phyloP scores from a whole-genome alignment of 257 asterid species.

The Nicotiana otophora region DNA sequence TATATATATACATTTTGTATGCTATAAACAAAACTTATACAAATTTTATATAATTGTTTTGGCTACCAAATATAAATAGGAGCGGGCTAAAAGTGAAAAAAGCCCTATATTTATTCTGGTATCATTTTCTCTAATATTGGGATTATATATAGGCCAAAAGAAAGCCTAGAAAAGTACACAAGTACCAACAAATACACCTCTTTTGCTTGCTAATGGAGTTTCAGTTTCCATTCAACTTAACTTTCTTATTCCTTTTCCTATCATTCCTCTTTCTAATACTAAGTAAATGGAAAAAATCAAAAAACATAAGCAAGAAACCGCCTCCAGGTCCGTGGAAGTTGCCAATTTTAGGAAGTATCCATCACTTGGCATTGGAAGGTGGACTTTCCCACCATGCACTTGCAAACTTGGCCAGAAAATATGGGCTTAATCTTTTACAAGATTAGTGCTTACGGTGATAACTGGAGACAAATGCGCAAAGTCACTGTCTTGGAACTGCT shows the following conservation, averaged over 20 bases:
- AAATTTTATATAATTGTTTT: too few relatives aligned
- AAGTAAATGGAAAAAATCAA: not conserved
- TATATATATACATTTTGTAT: too few relatives aligned
- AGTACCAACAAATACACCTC: not conserved
- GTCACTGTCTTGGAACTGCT: conserved; percentile 32
- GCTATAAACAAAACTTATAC: too few relatives aligned
- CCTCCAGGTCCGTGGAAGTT: not conserved
- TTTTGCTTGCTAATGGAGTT: not conserved
- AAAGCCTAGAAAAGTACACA: not conserved
- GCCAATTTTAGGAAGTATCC: conserved; percentile 31
- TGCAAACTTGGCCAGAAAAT: conserved; percentile 10
- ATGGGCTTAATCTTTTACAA: conserved; percentile 32
- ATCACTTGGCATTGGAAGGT: conserved; percentile 21
- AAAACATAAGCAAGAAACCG: not conserved
- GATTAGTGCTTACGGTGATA: conserved; percentile 29
- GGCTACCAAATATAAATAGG: too few relatives aligned
- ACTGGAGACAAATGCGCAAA: conserved; percentile 43
- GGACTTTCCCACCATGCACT: conserved; percentile 21
- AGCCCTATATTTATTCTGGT: not conserved
- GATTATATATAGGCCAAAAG: not conserved
- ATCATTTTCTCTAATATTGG: not conserved
- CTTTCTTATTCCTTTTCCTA: not conserved
- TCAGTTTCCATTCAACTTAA: not conserved
- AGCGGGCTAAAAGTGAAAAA: too few relatives aligned
- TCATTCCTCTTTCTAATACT: not conserved